Base-by-base conservation (phyloP, 2,329 filamentous ascomycete species). In the Nemania diffusa region DNA sequence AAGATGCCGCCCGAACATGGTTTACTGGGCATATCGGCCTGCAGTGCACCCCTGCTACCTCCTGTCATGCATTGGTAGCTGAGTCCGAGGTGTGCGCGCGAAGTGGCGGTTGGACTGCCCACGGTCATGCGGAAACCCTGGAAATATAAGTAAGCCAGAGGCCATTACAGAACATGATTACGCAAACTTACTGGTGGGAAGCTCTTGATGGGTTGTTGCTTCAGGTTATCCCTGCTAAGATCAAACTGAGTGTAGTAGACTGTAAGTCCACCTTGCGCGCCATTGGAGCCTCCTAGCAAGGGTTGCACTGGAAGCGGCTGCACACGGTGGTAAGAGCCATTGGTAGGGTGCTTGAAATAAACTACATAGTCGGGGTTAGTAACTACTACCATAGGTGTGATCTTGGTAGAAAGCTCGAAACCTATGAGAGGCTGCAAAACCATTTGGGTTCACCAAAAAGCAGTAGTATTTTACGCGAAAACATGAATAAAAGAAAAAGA, bases 111-210 rank as follows among this genome's bases (percentile, higher is more conserved):
- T 27, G 73, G 73, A 48, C 73, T 79, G 53, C 81, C 81, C 22
- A 82, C 77, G 9, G 78, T 78, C 81, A 82, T 82, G 53, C 81
- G 78, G 72, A 83, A 83, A 13, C 80, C 80, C 77, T 79, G 4
- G 13, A 37, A 1, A 1, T 5, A 5, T 58, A 5, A 56, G 24
- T 50, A 26, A 29, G 22, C 3, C 2, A 5, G 13, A 46, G 5
- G 5, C 27, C 5, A 2, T 17, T 3, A 9, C 7, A 20, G n/a
- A 0, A n/a, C 13, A 26, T 17, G 1, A 22, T n/a, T 5, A 5
- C 2, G 29, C 2, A 9, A 11, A n/a, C 2, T 69, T 70, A 79
- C 78, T 13, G 80, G 78, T 62, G 77, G 78, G 71, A 83, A 83
- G 17, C 78, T 78, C 5, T 77, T 83, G 34, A 83, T 77, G 63